Conservation (phyloP, 805 yeast species). For the Pichia membranifaciens region DNA sequence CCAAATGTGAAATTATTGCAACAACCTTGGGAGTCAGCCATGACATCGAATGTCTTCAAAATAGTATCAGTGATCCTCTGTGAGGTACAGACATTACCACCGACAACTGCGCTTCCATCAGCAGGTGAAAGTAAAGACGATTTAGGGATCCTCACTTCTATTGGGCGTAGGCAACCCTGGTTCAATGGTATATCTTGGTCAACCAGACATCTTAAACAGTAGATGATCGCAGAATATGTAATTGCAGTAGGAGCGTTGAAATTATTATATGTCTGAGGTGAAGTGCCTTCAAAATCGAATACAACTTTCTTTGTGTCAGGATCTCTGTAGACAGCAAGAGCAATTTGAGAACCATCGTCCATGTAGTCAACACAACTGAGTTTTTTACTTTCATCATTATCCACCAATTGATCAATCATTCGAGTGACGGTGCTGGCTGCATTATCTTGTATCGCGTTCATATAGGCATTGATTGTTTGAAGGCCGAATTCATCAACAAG, state of each 20-base stretch:
- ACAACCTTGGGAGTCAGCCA: constrained; percentile 95
- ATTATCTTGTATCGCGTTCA: constrained; percentile 76
- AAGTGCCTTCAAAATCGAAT: constrained; percentile 83
- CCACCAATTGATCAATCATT: constrained; percentile 41
- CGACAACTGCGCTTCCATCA: constrained; percentile 86
- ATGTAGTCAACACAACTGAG: constrained; percentile 57
- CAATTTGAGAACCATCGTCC: constrained; percentile 77
- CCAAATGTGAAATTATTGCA: constrained; percentile 95
- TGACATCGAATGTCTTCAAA: constrained; percentile 76
- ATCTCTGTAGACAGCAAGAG: constrained; percentile 45
- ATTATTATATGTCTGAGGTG: constrained; percentile 84
- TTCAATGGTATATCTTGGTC: constrained; percentile 86
- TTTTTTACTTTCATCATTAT: constrained; percentile 33
- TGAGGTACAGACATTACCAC: constrained; percentile 92
- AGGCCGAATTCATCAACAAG: constrained; percentile 60
- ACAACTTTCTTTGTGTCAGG: constrained; percentile 45
- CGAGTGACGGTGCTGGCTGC: constrained; percentile 67
- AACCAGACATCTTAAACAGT: constrained; percentile 79
- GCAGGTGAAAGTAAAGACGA: constrained; percentile 68
- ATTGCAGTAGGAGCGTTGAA: constrained; percentile 91
- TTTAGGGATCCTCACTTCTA: constrained; percentile 58
- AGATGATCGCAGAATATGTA: constrained; percentile 81
- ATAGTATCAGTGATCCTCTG: constrained; percentile 90
- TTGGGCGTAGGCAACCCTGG: constrained; percentile 85
- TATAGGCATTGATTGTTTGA: constrained; percentile 58